A percentile compares a stretch with the other conserved stretches of the same genome.
These are phyloP conservation scores for Lipomyces yamadae DNA, from an alignment of 805 yeast genomes.

Conservation along the genomic window DNA sequence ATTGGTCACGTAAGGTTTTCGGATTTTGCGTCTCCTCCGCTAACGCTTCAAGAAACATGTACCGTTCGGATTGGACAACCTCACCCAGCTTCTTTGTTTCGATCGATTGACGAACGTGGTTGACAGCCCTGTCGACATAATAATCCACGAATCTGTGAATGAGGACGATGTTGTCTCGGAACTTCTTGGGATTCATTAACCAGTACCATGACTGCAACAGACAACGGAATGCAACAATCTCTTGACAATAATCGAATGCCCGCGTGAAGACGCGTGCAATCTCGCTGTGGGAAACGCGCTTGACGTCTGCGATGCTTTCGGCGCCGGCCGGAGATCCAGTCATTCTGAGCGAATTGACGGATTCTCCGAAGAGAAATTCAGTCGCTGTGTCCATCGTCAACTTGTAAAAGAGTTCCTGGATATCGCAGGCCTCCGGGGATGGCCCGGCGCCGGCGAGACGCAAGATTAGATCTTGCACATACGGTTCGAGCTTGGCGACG, in stretches of 20 bases:
- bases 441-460: constrained; percentile 9
- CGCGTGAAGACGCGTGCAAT: constrained; percentile 32
- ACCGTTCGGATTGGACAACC: constrained; percentile 47
- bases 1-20: constrained; percentile 54
- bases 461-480: constrained; percentile 39
- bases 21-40: constrained; percentile 56
- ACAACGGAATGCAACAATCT: constrained; percentile 31
- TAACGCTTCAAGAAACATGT: constrained; percentile 55
- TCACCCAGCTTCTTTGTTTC: constrained; percentile 31
- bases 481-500: constrained; percentile 39
- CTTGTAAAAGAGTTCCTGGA: constrained; percentile 41
- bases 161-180: constrained; percentile 43
- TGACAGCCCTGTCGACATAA: constrained; percentile 50
- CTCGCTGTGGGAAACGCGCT: constrained; percentile 27
- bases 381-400: constrained; percentile 46
- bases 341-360: constrained; percentile 37
- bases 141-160: constrained; percentile 48
- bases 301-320: constrained; percentile 4
- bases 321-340: neutral
- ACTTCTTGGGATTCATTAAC: constrained; percentile 39
- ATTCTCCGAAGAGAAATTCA: constrained; percentile 46
- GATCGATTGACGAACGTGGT: neutral
- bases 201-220: constrained; percentile 37
- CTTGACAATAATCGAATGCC: constrained; percentile 38
- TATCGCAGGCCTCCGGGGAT: constrained; percentile 36